Base-by-base conservation (phyloP, 257 asterid species). In the Ocimum tenuiflorum region DNA sequence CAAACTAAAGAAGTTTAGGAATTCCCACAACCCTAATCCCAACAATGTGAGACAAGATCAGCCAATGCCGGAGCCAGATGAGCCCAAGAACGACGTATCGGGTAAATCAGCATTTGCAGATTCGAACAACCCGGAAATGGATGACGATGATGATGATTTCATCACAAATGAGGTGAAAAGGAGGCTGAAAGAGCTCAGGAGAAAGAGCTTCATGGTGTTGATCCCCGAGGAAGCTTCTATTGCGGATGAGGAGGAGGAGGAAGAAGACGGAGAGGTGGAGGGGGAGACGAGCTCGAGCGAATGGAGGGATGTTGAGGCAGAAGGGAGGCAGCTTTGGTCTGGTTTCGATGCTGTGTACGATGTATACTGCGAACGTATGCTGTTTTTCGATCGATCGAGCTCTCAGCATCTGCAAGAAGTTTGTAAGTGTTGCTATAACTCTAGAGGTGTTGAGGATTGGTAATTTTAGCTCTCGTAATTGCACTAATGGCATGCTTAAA, bases 121-220 rank as follows among this genome's bases (percentile, higher is more conserved):
- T 74, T 46, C 82, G 12, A 42, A 73, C 50, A 81, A 80, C 69
- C 57, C 80, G 62, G 95, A 88, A 62, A 62, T 67, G 13, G 96
- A 89, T 75, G 98, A 91, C 0, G 99, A 92, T 0, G 97, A 92
- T 4, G 97, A 91, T 42, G 97, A 92, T 75, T 89, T 92, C 76
- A 92, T 92, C 72, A 81, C 88, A 3, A 88, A 88, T 59, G 99
- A 92, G 86, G 96, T 92, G 60, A 90, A 90, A 75, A 83, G 94
- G 86, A 92, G 96, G 85, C 70, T 92, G 75, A 89, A 90, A 78
- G 97, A 87, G 78, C 88, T 92, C 43, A 77, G 94, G 53, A 82
- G 87, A 65, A 92, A 92, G 79, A 92, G 96, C 81, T 92, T 85
- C 77, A 92, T 92, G 97, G 95, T 81, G 8, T 74, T 87, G 66